phyloP scores from a whole-genome alignment of 2,329 filamentous ascomycete genomes.

The Microsporum audouinii region DNA sequence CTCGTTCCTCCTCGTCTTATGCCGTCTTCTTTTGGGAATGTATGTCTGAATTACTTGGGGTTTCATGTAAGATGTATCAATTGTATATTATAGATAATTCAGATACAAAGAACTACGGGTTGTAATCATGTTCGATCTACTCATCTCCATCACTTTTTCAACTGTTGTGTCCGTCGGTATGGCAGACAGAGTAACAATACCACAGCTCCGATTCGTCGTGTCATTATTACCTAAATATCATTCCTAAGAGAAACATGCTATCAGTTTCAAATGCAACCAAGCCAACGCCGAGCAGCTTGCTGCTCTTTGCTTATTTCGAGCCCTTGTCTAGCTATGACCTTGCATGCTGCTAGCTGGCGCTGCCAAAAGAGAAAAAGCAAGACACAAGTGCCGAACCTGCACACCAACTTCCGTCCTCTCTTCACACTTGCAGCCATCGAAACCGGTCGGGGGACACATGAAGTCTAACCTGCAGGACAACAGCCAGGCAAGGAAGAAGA shows the following conservation, averaged over 20 bases:
- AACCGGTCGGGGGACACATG: background rate
- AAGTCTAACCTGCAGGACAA: background rate
- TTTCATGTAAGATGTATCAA: background rate
- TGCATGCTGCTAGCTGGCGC: background rate
- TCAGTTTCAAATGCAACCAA: background rate
- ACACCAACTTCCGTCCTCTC: background rate
- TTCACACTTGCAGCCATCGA: background rate
- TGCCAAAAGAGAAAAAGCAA: too few species aligned
- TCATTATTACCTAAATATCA: background rate
- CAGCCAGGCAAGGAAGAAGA: background rate
- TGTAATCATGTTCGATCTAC: background rate
- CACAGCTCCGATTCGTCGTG: background rate
- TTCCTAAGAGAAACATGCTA: background rate
- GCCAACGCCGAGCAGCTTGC: background rate
- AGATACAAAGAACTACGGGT: background rate
- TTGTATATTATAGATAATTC: constrained; percentile 1
- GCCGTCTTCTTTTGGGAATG: background rate
- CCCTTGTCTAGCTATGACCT: background rate
- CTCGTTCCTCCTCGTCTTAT: background rate
- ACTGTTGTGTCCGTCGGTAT: background rate
- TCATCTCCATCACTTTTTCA: background rate
- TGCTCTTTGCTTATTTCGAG: background rate
- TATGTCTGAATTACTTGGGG: background rate
- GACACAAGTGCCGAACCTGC: background rate
- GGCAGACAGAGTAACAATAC: background rate